Conservation (phyloP, 805 yeast species). For the Nakazawaea siamensis region DNA sequence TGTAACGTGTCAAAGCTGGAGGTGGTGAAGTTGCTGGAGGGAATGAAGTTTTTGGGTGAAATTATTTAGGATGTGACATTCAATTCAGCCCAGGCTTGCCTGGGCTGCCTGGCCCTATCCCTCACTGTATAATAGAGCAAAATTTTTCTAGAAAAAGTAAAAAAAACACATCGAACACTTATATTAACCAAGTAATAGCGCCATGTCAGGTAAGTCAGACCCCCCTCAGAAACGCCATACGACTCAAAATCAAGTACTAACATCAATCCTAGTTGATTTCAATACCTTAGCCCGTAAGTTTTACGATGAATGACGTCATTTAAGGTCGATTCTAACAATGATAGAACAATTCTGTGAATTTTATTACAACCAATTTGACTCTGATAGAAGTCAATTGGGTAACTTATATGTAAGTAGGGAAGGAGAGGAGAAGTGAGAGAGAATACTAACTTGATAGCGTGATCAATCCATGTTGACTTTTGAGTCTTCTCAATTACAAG, state of each 20-base stretch:
- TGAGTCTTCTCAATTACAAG: slow-evolving; percentile 91
- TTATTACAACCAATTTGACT: slow-evolving; percentile 91
- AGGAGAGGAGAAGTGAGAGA: neutral
- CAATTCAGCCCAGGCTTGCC: no score
- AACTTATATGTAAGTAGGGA: slow-evolving; percentile 59
- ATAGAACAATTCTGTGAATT: slow-evolving; percentile 81
- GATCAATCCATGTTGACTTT: slow-evolving; percentile 97
- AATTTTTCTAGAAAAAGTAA: no score
- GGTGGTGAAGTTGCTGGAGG: slow-evolving; percentile 4
- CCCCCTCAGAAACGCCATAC: no score
- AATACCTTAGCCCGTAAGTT: slow-evolving; percentile 34
- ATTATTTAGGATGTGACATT: no score
- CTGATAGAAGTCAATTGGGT: slow-evolving; percentile 87
- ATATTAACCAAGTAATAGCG: no score
- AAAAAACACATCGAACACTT: no score
- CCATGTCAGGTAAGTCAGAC: no score
- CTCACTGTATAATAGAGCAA: no score
- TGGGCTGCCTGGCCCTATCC: no score
- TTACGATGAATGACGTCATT: neutral
- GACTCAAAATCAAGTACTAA: neutral
- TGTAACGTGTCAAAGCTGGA: slow-evolving; percentile 3
- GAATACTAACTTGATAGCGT: slow-evolving; percentile 35
- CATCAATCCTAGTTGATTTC: slow-evolving; percentile 28
- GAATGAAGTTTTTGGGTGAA: slow-evolving; percentile 3
- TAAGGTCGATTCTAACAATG: neutral